Conservation (phyloP, 495 filamentous ascomycete genomes). For the Aspergillus leporis region DNA sequence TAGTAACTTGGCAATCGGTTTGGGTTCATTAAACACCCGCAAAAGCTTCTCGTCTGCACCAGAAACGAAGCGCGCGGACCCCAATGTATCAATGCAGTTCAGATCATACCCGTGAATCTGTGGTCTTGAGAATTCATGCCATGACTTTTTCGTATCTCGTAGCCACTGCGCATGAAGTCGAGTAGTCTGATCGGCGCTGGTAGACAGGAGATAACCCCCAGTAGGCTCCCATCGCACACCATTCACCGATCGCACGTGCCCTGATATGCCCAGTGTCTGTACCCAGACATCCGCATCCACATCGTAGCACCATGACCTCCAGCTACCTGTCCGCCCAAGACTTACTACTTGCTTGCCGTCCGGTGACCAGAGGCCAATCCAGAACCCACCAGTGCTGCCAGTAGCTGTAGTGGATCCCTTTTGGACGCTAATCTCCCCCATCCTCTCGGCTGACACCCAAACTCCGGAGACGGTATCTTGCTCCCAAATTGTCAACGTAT, state of each 20-base stretch:
- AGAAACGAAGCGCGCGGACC: conserved; percentile 74
- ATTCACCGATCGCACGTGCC: conserved; percentile 78
- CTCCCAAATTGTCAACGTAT: conserved; percentile 90
- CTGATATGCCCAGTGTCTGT: conserved; percentile 74
- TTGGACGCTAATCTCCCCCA: conserved; percentile 90
- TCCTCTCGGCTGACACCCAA: conserved; percentile 79
- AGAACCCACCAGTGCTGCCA: conserved; percentile 92
- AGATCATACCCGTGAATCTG: conserved; percentile 99
- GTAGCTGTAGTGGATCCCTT: conserved; percentile 96
- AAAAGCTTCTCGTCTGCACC: conserved; percentile 98
- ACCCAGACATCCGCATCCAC: conserved; percentile 63
- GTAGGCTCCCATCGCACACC: conserved; percentile 81
- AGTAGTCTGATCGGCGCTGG: conserved; percentile 92
- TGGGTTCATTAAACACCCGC: conserved; percentile 90
- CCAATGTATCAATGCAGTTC: conserved; percentile 83
- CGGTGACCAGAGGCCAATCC: conserved; percentile 92
- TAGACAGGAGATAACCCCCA: conserved; percentile 84
- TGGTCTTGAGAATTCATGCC: conserved; percentile 95
- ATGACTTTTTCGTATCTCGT: conserved; percentile 53
- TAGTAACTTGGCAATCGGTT: conserved; percentile 74
- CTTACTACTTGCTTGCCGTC: conserved; percentile 71
- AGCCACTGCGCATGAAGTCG: conserved; percentile 86
- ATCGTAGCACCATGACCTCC: conserved; percentile 76
- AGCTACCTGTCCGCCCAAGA: conserved; percentile 88
- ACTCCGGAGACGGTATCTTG: conserved; percentile 79